A percentile compares a stretch with the other conserved stretches of the same genome.
phyloP scores from a whole-genome alignment of 805 yeast species.

The Cyberlindnera maritima region DNA sequence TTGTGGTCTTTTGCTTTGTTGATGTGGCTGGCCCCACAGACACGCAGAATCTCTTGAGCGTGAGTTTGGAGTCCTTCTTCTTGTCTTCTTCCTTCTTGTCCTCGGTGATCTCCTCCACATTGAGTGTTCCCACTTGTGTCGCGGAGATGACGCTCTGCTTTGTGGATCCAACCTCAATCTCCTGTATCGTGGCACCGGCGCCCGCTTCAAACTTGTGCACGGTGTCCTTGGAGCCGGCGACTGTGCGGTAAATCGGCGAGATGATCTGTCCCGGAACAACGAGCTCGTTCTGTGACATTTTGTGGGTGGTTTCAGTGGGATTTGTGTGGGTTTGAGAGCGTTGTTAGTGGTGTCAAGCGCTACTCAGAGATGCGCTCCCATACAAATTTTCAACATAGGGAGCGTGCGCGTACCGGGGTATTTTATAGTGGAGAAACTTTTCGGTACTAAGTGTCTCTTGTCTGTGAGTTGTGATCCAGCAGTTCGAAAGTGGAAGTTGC shows the following conservation, averaged over 20 bases:
- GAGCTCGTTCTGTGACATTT: constrained; percentile 10
- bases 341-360: neutral
- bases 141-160: constrained; percentile 46
- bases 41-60: constrained; percentile 13
- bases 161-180: constrained; percentile 39
- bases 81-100: constrained; percentile 12
- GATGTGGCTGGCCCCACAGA: constrained; percentile 29
- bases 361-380: neutral
- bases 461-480: no score
- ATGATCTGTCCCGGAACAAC: constrained; percentile 84
- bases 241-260: constrained; percentile 49
- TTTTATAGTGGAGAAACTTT: neutral
- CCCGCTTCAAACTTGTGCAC: constrained; percentile 57
- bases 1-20: constrained; percentile 12
- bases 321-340: no score
- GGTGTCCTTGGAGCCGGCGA: constrained; percentile 28
- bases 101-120: constrained; percentile 25
- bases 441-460: neutral
- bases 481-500: no score
- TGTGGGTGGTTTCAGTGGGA: neutral
- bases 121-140: constrained; percentile 61
- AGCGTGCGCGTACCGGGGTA: constrained; percentile 1
- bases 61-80: constrained; percentile 10
- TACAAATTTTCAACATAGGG: neutral
- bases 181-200: constrained; percentile 55